Evolutionary conservation across 352 stramenopile species (phyloP), one percentile per base, ranked within the genome.

Genomic region (Thraustochytrium striatum): DNA sequence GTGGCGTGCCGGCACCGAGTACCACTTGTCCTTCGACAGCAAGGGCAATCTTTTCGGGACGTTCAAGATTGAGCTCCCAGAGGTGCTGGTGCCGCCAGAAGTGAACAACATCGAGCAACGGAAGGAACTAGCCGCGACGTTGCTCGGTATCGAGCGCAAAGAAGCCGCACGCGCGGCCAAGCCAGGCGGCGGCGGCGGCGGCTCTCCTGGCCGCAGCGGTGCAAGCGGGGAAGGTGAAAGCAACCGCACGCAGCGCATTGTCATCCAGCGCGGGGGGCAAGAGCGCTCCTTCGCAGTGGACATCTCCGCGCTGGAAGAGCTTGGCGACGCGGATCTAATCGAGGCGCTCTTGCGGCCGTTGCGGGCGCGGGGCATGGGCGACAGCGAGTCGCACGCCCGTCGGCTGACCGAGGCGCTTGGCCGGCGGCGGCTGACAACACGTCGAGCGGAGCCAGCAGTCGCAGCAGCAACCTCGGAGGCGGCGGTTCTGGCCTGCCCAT

Each of bases 1-100:
- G 65, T 95, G 90, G 90, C 89, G 93, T 32, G 89, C 91, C 3
- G 91, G 90, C 2, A 93, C 89, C 9, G 91, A 90, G 79, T 95
- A 95, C 75, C 84, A 82, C 16, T 82, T 95, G 43, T 8, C 9
- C 7, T 33, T 62, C 21, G 58, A 80, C 36, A 3, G 11, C 11
- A 58, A 47, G 19, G n/a, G 41, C 28, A 19, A 33, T 9, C 58
- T 80, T 13, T 39, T 33, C 5, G 65, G 65, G 0, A 62, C 7
- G 5, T 75, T 70, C 52, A 25, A n/a, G 43, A n/a, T 58, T 3
- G 13, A 2, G 16, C 81, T 28, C 47, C 35, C 59, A 69, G 68
- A 82, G 35, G 36, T 78, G 25, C 57, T 55, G 38, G 73, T 73
- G 39, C 61, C 61, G 39, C 52, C 43, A 3, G 3, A 35, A 16